These are phyloP conservation scores for Penicillium paneum DNA, from an alignment of 2,329 filamentous ascomycete species.

Conservation along the genomic window DNA sequence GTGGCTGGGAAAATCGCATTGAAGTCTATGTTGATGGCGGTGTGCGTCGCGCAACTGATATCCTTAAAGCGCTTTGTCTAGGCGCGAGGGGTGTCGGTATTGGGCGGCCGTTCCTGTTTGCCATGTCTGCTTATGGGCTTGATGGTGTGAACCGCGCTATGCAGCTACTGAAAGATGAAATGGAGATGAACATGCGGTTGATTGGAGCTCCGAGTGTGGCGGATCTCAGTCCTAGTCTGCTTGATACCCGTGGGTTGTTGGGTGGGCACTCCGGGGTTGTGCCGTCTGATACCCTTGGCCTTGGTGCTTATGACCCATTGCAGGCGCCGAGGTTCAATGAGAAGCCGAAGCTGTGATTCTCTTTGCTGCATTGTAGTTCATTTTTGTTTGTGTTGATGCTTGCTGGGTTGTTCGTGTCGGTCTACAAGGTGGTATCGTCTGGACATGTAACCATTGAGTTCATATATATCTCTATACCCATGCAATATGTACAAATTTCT, in stretches of 20 bases:
- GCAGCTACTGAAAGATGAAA: constrained; percentile 89
- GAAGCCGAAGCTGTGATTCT: constrained; percentile 44
- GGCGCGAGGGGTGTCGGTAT: constrained; percentile 92
- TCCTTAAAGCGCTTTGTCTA: constrained; percentile 90
- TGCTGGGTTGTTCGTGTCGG: neutral
- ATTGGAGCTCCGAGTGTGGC: constrained; percentile 74
- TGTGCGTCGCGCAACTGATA: constrained; percentile 83
- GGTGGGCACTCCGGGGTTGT: constrained; percentile 57
- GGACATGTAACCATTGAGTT: neutral
- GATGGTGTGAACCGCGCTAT: constrained; percentile 88
- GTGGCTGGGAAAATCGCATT: constrained; percentile 70
- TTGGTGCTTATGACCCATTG: constrained; percentile 57
- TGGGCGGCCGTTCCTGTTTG: constrained; percentile 89
- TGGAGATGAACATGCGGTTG: constrained; percentile 98
- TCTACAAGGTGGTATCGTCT: neutral
- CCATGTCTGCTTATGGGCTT: constrained; percentile 89
- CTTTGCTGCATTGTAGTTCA: neutral
- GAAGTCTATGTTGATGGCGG: constrained; percentile 93
- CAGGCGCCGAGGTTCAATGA: constrained; percentile 49
- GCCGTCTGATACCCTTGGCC: constrained; percentile 59
- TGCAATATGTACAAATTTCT: constrained; percentile 2
- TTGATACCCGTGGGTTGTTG: constrained; percentile 70
- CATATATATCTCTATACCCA: constrained; percentile 9
- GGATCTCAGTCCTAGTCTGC: constrained; percentile 73
- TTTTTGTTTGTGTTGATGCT: neutral